Conservation (phyloP, 148 eudicot species). For the Silene uniflora region DNA sequence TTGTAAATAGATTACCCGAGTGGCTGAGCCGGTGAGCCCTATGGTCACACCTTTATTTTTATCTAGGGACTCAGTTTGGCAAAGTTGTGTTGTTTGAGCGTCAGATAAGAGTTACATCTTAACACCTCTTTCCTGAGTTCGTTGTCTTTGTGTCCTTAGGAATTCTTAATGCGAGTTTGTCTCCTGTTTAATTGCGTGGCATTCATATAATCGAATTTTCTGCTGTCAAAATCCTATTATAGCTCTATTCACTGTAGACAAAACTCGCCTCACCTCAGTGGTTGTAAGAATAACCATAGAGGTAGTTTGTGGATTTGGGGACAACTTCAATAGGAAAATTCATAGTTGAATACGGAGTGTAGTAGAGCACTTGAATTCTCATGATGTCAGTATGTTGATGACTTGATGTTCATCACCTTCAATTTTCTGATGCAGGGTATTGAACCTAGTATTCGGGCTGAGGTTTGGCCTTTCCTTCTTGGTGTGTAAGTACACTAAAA, state of each 20-base stretch:
- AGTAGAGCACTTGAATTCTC: slow-evolving; percentile 5
- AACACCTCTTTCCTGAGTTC: not conserved
- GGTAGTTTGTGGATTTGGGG: not conserved
- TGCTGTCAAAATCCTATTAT: not conserved
- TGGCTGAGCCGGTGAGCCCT: too few species aligned
- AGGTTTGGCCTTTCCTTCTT: slow-evolving; percentile 99
- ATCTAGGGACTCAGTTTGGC: not conserved
- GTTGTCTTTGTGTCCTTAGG: not conserved
- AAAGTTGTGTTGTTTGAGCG: not conserved
- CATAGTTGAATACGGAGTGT: not conserved
- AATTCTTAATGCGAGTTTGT: not conserved
- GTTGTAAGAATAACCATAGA: not conserved
- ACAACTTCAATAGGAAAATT: not conserved
- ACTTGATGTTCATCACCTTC: slow-evolving; percentile 1
- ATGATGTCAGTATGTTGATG: not conserved
- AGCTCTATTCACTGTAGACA: not conserved
- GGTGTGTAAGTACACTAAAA: slow-evolving; percentile 71
- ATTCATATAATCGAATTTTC: not conserved
- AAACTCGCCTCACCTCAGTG: not conserved
- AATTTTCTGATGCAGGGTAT: slow-evolving; percentile 57
- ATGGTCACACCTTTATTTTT: not conserved
- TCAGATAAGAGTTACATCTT: not conserved
- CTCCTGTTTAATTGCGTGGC: not conserved
- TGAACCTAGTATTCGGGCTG: slow-evolving; percentile 83
- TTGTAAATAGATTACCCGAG: not conserved